phyloP scores from a whole-genome alignment of 768 basidiomycete genomes.

The Termitomyces sp. region DNA sequence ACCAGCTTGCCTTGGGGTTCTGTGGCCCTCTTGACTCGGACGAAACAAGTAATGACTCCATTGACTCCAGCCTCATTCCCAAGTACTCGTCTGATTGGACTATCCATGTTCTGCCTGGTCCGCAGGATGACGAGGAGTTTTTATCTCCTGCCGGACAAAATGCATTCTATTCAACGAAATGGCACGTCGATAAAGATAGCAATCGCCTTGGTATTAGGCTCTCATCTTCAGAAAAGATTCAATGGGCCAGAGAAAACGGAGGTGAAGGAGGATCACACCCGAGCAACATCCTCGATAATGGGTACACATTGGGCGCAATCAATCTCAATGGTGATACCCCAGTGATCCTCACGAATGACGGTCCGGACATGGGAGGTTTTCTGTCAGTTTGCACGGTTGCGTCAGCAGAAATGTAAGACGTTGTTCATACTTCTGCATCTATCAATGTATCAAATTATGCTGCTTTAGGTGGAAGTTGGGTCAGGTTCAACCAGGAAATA shows the following conservation, averaged over 20 bases:
- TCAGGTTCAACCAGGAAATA: constrained; percentile 53
- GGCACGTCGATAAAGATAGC: constrained; percentile 50
- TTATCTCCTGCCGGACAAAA: constrained; percentile 40
- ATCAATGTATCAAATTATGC: not conserved
- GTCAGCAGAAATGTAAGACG: constrained; percentile 41
- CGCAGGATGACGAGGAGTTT: constrained; percentile 56
- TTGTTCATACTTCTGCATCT: not conserved
- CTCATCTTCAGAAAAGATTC: constrained; percentile 33
- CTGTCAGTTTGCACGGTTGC: constrained; percentile 50
- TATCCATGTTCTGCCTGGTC: constrained; percentile 52
- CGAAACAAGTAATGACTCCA: not conserved
- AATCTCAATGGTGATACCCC: constrained; percentile 70
- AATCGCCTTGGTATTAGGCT: constrained; percentile 64
- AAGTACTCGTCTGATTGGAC: constrained; percentile 43
- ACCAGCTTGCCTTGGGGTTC: constrained; percentile 37
- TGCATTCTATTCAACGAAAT: constrained; percentile 45
- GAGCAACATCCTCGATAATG: constrained; percentile 60
- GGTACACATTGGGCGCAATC: constrained; percentile 47
- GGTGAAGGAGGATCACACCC: constrained; percentile 68
- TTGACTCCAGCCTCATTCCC: constrained; percentile 31
- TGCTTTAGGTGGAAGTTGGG: constrained; percentile 60
- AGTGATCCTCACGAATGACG: constrained; percentile 56
- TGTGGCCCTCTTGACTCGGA: constrained; percentile 20
- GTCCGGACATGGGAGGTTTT: constrained; percentile 61
- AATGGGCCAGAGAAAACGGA: constrained; percentile 51